Evolutionary conservation across 495 filamentous ascomycete genomes (phyloP), one percentile per base, ranked within the genome.

Genomic region (Trichocladium antarcticum): DNA sequence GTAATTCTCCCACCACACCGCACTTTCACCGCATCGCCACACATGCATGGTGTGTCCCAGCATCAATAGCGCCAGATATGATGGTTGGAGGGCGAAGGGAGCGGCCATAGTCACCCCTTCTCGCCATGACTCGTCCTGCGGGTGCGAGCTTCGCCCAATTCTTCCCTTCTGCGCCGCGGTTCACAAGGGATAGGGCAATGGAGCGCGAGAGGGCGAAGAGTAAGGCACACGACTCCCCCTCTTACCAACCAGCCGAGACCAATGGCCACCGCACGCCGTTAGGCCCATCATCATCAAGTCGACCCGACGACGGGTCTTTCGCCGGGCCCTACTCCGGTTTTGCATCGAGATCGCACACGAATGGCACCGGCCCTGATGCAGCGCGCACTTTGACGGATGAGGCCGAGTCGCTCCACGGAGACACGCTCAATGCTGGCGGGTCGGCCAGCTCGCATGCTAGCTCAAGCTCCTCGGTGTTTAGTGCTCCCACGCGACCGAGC

Each of bases 131-230:
- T 77, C 84, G 83, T 73, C 79, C 83, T 59, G 74, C 80, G 45
- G 72, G 67, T 58, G 83, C 84, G 73, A 80, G 84, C 63, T 92
- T 87, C 78, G 84, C 85, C 64, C 80, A 88, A 67, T 93, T 88
- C 74, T 95, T 93, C 65, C 87, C 89, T 51, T 79, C 83, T 64
- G 89, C 89, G 54, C 85, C 89, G 54, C 68, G 74, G 53, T 72
- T 67, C 37, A 71, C 74, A 42, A 73, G 68, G 65, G 73, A 76
- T 61, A 73, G 70, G 64, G 73, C 74, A 48, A 71, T 67, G 62
- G 73, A 77, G 62, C 67, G 74, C 56, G 74, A 77, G 60, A 67
- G 53, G 61, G 62, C 57, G 35, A 63, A 50, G 55, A 51, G 45
- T 39, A 63, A 38, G 61, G 64, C 55, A 55, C 63, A 52, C 52